These are phyloP conservation scores for Cichorium intybus DNA, from an alignment of 140 eudicot species.

Conservation along the genomic window DNA sequence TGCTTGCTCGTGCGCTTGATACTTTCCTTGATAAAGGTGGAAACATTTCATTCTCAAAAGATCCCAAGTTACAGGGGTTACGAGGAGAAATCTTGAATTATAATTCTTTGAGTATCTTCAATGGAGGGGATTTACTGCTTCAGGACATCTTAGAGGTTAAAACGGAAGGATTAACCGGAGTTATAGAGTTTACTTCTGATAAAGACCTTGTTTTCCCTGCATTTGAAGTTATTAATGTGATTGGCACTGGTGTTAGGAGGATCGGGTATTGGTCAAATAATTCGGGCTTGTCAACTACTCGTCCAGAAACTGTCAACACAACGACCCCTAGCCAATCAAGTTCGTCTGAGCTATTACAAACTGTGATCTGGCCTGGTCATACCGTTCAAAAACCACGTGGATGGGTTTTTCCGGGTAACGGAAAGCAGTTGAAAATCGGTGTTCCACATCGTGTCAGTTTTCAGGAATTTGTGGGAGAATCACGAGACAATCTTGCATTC, in stretches of 20 bases:
- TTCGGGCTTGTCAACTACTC: slow-evolving; percentile 65
- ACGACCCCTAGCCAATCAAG: slow-evolving; percentile 41
- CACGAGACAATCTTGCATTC: slow-evolving; percentile 28
- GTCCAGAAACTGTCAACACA: slow-evolving; percentile 48
- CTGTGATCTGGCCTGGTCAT: slow-evolving; percentile 82
- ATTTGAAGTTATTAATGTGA: slow-evolving; percentile 68
- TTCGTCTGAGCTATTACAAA: slow-evolving; percentile 32
- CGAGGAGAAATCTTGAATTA: slow-evolving; percentile 41
- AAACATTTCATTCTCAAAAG: slow-evolving; percentile 56
- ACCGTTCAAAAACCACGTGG: slow-evolving; percentile 65
- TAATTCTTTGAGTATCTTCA: slow-evolving; percentile 51
- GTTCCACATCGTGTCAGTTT: slow-evolving; percentile 74
- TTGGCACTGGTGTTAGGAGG: slow-evolving; percentile 56
- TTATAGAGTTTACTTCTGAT: slow-evolving; percentile 43
- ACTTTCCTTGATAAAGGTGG: slow-evolving; percentile 63
- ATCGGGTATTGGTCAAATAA: slow-evolving; percentile 82
- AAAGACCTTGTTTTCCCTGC: slow-evolving; percentile 46
- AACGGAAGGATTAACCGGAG: slow-evolving; percentile 78
- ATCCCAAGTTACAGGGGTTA: slow-evolving; percentile 33
- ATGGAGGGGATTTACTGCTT: slow-evolving; percentile 61
- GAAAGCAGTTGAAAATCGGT: slow-evolving; percentile 54
- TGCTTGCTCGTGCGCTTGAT: slow-evolving; percentile 77
- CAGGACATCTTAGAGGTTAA: slow-evolving; percentile 44
- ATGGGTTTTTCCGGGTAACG: slow-evolving; percentile 87
- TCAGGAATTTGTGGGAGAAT: slow-evolving; percentile 52